Base-by-base conservation (phyloP, 495 filamentous ascomycete species). In the Extremus antarcticus region DNA sequence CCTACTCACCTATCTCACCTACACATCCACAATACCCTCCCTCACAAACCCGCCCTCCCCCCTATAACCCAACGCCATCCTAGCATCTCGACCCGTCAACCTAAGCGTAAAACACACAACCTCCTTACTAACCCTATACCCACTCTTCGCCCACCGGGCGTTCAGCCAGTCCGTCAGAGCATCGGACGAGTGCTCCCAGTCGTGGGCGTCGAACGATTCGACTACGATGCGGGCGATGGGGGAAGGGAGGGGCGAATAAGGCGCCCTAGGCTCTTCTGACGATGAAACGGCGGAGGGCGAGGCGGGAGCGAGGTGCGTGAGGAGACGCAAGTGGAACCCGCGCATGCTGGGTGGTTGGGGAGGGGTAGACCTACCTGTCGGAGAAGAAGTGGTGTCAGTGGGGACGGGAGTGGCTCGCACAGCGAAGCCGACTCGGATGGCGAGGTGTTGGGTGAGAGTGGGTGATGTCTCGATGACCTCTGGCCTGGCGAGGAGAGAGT, bases 141-240 rank as follows among this genome's bases (percentile, higher is more conserved):
- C 56, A 4, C 38, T 40, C 41, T 58, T 58, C 20, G 20, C 23
- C 56, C 56, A 58, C 29, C 56, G 40, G 9, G 50, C 43, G 23
- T 58, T 58, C 24, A 58, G 43, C 56, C 56, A 58, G 16, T 48
- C 41, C n/a, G 50, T 23, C 25, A 58, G 50, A 1, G 50, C 56
- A 29, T 58, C 56, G 16, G 56, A 17, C 25, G 46, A 52, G 15
- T 53, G 11, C 13, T 43, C 3, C 41, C 41, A 58, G 49, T 57
- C 49, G 24, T 47, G 41, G 21, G 38, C 23, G 40, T 57, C 48
- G 10, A n/a, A 57, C 21, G 29, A 22, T 11, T 39, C n/a, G 7
- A 57, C 39, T 4, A 57, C 13, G 49, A 57, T 49, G 1, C 15
- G 2, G 16, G 29, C 50, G 11, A 57, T 17, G 1, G 48, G 24